These are phyloP conservation scores for Casaregolazyma suthepensis DNA, from an alignment of 1,139 yeast species.

Conservation along the genomic window DNA sequence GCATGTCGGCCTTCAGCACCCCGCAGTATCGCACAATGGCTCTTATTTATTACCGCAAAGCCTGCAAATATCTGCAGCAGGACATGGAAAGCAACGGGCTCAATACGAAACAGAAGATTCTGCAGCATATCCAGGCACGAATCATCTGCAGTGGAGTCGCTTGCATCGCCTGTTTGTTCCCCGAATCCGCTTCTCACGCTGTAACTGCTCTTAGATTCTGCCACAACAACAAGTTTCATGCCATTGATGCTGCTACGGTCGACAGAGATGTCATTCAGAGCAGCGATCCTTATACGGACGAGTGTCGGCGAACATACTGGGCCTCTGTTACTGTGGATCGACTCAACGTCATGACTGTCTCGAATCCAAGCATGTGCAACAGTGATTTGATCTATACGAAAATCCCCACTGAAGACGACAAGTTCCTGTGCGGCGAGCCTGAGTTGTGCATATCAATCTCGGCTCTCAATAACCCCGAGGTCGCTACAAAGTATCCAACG, in stretches of 20 bases:
- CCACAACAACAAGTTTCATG: not conserved
- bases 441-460: not conserved
- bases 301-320: constrained; percentile 1
- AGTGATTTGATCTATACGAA: not conserved
- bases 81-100: not conserved
- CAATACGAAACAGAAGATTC: not conserved
- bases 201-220: not conserved
- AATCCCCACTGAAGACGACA: constrained; percentile 6
- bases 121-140: constrained; percentile 1
- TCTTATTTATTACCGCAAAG: not conserved
- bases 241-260: not conserved
- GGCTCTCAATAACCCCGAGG: not conserved
- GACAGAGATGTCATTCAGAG: not conserved
- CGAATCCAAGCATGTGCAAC: not conserved
- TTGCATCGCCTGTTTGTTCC: not conserved
- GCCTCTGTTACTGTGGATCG: not conserved
- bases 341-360: not conserved
- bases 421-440: constrained; percentile 1
- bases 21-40: not conserved
- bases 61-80: not conserved
- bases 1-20: not conserved
- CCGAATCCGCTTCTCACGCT: not conserved
- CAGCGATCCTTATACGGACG: not conserved
- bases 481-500: not conserved
- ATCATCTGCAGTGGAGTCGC: not conserved